Base-by-base conservation (phyloP, 208 protist species). In the Leptomonas pyrrhocoris region DNA sequence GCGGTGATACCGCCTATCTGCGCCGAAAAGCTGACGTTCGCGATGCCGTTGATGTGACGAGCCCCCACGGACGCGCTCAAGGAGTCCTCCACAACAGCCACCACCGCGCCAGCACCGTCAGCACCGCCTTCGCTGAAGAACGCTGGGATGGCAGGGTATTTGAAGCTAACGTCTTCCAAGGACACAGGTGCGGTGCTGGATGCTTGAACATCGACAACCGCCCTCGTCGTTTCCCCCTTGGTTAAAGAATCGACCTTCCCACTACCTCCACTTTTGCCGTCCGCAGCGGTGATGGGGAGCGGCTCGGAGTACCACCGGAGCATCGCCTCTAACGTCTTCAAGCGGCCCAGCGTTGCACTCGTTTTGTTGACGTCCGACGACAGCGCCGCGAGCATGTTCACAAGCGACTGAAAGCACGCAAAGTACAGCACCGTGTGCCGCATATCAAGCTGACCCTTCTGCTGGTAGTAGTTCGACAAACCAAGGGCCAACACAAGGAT, bases 341-440 rank as follows among this genome's bases (percentile, higher is more conserved):
- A 77, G 2, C 88, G 73, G 11, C 80, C 84, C 8, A 94, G 59
- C 45, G 79, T 72, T 4, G 74, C 66, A 36, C 74, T 76, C 12
- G 74, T 73, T 53, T 75, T 19, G 43, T 79, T 74, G 27, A 75
- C 54, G 12, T 85, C 77, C 9, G 80, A 65, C 11, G 81, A 77
- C 21, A 94, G 69, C 43, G 62, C 55, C 28, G 65, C 54, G 4
- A 90, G 50, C 19, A 69, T 60, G 62, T 73, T 79, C 51, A 94
- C 79, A 36, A 94, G 84, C 38, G 80, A 71, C 43, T 83, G 80
- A 27, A 95, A 72, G 46, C 87, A 84, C 27, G 92, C 68, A 65
- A 90, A 93, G 69, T 89, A 95, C 59, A 93, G 67, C 34, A 71
- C 84, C 21, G 92, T 90, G 64, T 92, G 82, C 19, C 76, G 74